Evolutionary conservation across 768 basidiomycete genomes (phyloP), one percentile per base, ranked within the genome.

Genomic region (Tylopilus sp.): DNA sequence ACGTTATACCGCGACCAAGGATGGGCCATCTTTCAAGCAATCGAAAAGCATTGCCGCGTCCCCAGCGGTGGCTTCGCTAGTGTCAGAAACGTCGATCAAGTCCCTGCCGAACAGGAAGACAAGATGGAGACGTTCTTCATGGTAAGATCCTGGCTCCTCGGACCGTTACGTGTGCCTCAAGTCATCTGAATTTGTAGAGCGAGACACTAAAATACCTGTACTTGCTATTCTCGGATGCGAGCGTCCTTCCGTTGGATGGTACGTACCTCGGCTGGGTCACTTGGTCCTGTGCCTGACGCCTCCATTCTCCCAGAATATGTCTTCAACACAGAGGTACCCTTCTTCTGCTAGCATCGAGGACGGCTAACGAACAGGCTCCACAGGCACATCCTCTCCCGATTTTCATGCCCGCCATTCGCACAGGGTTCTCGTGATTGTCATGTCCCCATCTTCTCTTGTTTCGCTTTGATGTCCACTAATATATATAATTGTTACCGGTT

Each of bases 51-150:
- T 65, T 94, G 91, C 63, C 77, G 78, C 44, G 74, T 93, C 21
- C 72, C 78, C n/a, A 77, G 75, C 0, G 95, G 94, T 19, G 95
- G 94, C 10, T 98, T 89, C 63, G 88, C 89, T 17, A 83, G 83
- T 31, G 78, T 98, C 42, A 69, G 86, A 53, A 91, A 97, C 63
- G 95, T 98, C 11, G 91, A 96, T 68, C 78, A 82, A 55, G 73
- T 85, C 11, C 85, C 87, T 0, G 81, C 76, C 2, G 73, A 75
- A 63, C 74, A 80, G 52, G 86, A 92, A 57, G 92, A 98, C 70
- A 86, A 88, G 68, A 96, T 97, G 94, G 94, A 98, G 73, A 94
- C 94, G 13, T 97, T 95, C 74, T 81, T 94, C 71, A 76, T 97
- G 78, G 90, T 89, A 53, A 37, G 84, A 70, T 22, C 10, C 26